Percentiles rank a stretch among this genome's conserved stretches.
Evolutionary conservation across 345 rosid genomes (phyloP).

Genomic region (Camelina hispida): DNA sequence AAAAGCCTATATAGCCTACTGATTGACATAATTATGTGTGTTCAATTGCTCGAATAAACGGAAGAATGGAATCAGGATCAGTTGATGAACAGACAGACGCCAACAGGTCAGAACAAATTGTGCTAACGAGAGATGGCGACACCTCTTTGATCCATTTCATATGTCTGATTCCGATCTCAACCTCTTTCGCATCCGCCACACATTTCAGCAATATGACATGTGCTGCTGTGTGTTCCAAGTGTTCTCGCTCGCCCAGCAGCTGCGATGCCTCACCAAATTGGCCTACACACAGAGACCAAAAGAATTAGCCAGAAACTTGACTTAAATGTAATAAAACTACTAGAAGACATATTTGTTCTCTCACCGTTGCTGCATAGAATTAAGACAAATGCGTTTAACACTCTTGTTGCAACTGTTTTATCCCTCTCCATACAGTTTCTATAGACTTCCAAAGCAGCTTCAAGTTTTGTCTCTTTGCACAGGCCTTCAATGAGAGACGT

Average conservation of each 20-base stretch:
- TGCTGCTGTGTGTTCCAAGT: conserved; percentile 49
- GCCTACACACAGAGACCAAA: conserved; percentile 45
- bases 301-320: conserved; percentile 18
- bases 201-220: conserved; percentile 63
- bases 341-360: conserved; percentile 3
- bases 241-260: conserved; percentile 50
- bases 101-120: conserved; percentile 50
- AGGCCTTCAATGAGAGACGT: conserved; percentile 63
- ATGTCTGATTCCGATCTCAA: conserved; percentile 59
- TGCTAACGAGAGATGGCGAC: conserved; percentile 51
- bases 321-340: neutral
- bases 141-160: conserved; percentile 51
- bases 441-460: conserved; percentile 62
- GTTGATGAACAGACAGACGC: conserved; percentile 53
- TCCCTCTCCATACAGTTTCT: conserved; percentile 55
- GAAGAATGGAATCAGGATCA: conserved; percentile 50
- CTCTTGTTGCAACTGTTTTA: conserved; percentile 47
- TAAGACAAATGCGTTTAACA: conserved; percentile 50
- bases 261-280: conserved; percentile 54
- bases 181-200: conserved; percentile 62
- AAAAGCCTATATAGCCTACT: neutral
- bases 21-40: conserved; percentile 8
- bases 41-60: conserved; percentile 38
- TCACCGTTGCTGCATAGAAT: conserved; percentile 67
- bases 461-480: conserved; percentile 65